Evolutionary conservation across 202 grass and related monocot genomes (phyloP).

Genomic region (Carex sylvatica): DNA sequence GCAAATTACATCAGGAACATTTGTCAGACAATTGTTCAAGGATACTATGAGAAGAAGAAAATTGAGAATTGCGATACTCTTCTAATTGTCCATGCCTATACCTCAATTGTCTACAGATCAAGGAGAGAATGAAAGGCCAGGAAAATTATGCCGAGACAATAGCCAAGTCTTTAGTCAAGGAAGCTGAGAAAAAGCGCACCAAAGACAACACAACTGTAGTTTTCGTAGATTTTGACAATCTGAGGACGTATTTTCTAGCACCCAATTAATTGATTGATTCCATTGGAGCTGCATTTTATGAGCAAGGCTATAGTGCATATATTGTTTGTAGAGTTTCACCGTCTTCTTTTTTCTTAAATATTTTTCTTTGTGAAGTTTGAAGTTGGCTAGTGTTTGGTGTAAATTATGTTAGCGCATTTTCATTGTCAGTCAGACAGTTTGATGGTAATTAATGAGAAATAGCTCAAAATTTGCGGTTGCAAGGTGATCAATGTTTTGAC

Average conservation of each 20-base stretch:
- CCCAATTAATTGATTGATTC: conserved; percentile 31
- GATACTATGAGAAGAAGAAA: background rate
- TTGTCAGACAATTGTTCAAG: conserved; percentile 11
- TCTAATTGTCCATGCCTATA: background rate
- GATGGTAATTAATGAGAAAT: background rate
- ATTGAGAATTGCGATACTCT: background rate
- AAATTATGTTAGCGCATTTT: conserved; percentile 3
- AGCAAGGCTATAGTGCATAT: conserved; percentile 26
- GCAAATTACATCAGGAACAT: background rate
- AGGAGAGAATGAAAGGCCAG: conserved; percentile 28
- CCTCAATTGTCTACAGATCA: conserved; percentile 35
- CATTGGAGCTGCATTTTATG: background rate
- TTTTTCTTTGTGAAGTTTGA: conserved; percentile 3
- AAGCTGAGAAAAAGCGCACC: conserved; percentile 63
- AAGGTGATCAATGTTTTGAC: background rate
- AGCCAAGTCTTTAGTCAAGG: conserved; percentile 50
- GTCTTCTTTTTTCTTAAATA: background rate
- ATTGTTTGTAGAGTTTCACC: background rate
- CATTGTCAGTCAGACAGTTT: background rate
- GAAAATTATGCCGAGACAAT: conserved; percentile 34
- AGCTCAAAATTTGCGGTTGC: background rate
- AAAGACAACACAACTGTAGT: conserved; percentile 82
- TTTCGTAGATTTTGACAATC: conserved; percentile 79
- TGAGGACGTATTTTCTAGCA: conserved; percentile 59
- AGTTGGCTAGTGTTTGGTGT: background rate